Evolutionary conservation across 2,329 filamentous ascomycete genomes (phyloP).

Genomic region (Arthrinium phaeospermum): DNA sequence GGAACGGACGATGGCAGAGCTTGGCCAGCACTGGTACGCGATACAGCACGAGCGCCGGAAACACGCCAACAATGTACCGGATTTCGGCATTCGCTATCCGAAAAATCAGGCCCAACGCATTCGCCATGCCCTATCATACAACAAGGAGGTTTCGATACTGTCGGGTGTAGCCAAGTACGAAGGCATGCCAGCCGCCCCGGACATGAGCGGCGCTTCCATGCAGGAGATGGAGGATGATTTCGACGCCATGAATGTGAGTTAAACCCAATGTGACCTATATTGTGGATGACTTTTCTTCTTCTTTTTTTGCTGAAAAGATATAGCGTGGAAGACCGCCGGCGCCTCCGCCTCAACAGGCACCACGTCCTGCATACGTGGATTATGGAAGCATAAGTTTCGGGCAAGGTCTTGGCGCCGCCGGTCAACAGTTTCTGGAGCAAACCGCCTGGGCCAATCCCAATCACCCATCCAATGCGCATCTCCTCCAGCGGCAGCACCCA

Average conservation of each 20-base stretch:
- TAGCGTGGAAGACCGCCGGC: slow-evolving; percentile 41
- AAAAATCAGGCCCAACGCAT: slow-evolving; percentile 78
- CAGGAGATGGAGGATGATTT: slow-evolving; percentile 86
- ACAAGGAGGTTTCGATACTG: slow-evolving; percentile 90
- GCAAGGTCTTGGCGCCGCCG: slow-evolving; percentile 66
- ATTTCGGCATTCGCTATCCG: slow-evolving; percentile 83
- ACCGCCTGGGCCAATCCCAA: slow-evolving; percentile 94
- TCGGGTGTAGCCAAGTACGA: slow-evolving; percentile 93
- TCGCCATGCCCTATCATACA: slow-evolving; percentile 87
- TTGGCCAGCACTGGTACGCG: slow-evolving; percentile 90
- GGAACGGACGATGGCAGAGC: slow-evolving; percentile 77
- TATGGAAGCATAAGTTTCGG: slow-evolving; percentile 55
- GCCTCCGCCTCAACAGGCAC: slow-evolving; percentile 39
- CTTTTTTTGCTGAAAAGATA: neutral
- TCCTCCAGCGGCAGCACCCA: slow-evolving; percentile 47
- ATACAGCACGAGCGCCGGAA: slow-evolving; percentile 88
- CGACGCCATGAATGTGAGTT: slow-evolving; percentile 79
- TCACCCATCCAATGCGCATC: slow-evolving; percentile 66
- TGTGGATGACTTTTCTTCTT: neutral
- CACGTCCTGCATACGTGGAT: slow-evolving; percentile 49
- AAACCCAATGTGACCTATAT: neutral
- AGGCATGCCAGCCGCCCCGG: slow-evolving; percentile 93
- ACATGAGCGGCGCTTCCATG: slow-evolving; percentile 73
- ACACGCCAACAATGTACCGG: slow-evolving; percentile 76
- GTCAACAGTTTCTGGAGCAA: slow-evolving; percentile 86